Conservation (phyloP, 495 filamentous ascomycete species). For the Talaromyces thailandensis region DNA sequence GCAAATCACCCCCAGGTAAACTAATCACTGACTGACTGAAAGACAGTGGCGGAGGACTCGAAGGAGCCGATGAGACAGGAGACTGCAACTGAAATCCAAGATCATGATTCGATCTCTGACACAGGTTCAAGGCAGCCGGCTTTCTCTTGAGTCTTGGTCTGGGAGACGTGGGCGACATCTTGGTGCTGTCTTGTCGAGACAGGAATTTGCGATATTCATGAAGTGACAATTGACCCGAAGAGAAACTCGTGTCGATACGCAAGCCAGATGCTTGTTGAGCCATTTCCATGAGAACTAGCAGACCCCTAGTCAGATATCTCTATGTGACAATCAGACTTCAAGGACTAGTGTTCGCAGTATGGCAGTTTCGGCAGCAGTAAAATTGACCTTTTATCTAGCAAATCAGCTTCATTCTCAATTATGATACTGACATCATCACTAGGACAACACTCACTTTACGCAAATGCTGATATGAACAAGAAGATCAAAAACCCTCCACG, state of each 20-base stretch:
- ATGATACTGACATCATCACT: neutral
- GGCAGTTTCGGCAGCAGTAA: neutral
- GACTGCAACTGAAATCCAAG: constrained; percentile 9
- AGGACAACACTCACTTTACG: neutral
- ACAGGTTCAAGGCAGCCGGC: constrained; percentile 19
- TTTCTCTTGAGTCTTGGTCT: constrained; percentile 27
- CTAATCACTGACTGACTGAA: constrained; percentile 25
- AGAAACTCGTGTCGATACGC: neutral
- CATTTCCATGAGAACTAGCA: neutral
- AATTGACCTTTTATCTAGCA: neutral
- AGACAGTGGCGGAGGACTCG: constrained; percentile 34
- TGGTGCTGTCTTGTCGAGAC: constrained; percentile 18
- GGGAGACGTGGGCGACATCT: constrained; percentile 19
- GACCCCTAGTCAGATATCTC: neutral
- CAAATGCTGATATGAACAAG: neutral
- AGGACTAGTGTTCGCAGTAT: neutral
- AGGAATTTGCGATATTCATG: constrained; percentile 28
- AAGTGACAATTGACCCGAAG: constrained; percentile 20
- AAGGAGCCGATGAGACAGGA: constrained; percentile 25
- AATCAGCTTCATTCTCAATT: neutral
- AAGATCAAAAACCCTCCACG: neutral
- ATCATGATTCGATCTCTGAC: constrained; percentile 7
- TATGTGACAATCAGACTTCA: neutral
- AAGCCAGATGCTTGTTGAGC: neutral
- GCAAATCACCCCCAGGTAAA: neutral